Evolutionary conservation across 768 basidiomycete species (phyloP), one percentile per base, ranked within the genome.

Genomic region (Kwoniella newhampshirensis): DNA sequence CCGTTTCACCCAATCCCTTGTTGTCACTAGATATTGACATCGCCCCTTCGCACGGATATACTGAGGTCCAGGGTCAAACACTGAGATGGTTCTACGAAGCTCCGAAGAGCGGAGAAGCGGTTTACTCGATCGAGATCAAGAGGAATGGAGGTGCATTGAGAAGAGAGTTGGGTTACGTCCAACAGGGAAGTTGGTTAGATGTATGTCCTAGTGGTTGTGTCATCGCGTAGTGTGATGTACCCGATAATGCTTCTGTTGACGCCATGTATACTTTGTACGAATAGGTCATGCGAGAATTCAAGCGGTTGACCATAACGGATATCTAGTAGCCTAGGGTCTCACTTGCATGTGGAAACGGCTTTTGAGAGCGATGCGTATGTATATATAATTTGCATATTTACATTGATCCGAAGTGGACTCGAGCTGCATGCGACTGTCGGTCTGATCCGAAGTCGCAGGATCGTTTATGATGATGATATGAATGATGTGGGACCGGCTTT

Each of bases 51-150:
- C 79, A 77, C 8, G 85, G 85, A 4, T 63, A 77, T 17, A 81
- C 79, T 67, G 79, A 79, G 44, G 67, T 83, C 15, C 75, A 77
- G 7, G 82, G 81, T 12, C 82, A 84, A 71, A 77, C 63, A n/a
- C 66, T 86, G 41, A 75, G 73, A 51, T 86, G 82, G 82, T 81
- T 69, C 56, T 83, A 83, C 59, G 64, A 66, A 13, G 64, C 77
- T 0, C 80, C 81, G 3, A 50, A 47, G 8, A 55, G 25, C 0
- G 70, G 66, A 8, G 74, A 68, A 15, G 51, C 60, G 32, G 77
- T 73, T 50, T 76, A 79, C 63, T 75, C 72, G 49, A 79, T 83
- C 54, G 77, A 79, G 64, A 64, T 83, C 45, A 76, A 68, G 62
- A 62, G 82, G 40, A 64, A 64, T 1, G 79, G 79, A 11, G 82